Base-by-base conservation (phyloP, 129 eudicot species). In the Oenanthe sinensis region DNA sequence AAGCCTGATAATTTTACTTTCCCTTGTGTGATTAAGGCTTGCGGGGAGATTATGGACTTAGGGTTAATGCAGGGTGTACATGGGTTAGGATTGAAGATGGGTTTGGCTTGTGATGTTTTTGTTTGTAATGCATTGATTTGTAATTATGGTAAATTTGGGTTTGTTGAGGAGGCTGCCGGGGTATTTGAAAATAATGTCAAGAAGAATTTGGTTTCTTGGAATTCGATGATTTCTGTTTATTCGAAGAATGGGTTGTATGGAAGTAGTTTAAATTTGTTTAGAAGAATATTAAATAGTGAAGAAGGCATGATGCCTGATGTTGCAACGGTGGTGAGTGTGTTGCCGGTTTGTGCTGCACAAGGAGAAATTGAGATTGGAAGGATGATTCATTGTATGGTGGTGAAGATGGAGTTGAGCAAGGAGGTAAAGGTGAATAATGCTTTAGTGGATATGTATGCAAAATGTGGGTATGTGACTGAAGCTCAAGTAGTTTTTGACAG, bases 21-120 rank as follows among this genome's bases (percentile, higher is more conserved):
- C 10, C 96, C 96, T 69, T 88, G 91, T 52, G 90, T 90, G 44
- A 81, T 90, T 45, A 90, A 90, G 81, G 86, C 92, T 45, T 88
- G 90, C 78, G 82, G 67, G 17, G 87, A 86, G 74, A 28, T 78
- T 72, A 42, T 70, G 37, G 83, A 83, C 80, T 79, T 78, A 54
- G 72, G 79, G 8, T 83, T 77, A 52, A 89, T 87, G 45, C 69
- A n/a, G 70, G 76, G 50, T 79, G 75, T 86, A 77, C 96, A 90
- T 26, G 96, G 92, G 17, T 75, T 90, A 82, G 89, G 81, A 8
- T 74, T 84, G 75, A 88, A 90, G 82, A 50, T 73, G 37, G 87
- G 87, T 62, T 88, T 88, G 79, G 50, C 75, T 75, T 77, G 75
- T 7, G 89, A 90, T 85, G 86, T 84, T 72, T 90, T 82, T 82